Evolutionary conservation across 306 rosid genomes (phyloP).

Genomic region (Calophaca sinica): DNA sequence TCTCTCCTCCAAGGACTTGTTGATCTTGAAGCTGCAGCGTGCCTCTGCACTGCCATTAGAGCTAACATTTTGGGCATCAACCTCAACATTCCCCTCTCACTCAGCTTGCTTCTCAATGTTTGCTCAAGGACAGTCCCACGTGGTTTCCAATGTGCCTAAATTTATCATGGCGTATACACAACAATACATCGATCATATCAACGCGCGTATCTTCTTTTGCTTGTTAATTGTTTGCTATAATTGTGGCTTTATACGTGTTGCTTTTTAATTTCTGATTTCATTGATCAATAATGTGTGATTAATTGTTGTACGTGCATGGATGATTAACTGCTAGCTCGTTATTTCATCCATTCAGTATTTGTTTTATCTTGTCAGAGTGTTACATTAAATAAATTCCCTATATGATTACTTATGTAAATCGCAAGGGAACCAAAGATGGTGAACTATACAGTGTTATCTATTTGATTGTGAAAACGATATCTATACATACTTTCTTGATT

Average conservation of each 20-base stretch:
- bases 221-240: not conserved
- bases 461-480: not conserved
- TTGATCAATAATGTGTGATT: not conserved
- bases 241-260: not conserved
- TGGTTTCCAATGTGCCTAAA: slow-evolving; percentile 64
- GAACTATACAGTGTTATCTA: not conserved
- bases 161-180: not conserved
- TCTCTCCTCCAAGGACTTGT: slow-evolving; percentile 69
- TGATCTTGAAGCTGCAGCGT: slow-evolving; percentile 76
- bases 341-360: not conserved
- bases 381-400: not conserved
- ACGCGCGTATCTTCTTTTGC: no score
- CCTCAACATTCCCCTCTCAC: slow-evolving; percentile 74
- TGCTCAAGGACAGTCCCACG: slow-evolving; percentile 59
- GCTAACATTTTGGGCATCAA: slow-evolving; percentile 76
- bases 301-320: not conserved
- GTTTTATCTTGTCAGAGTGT: not conserved
- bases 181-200: no score
- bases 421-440: not conserved
- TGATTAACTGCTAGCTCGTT: not conserved
- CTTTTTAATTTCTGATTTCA: no score
- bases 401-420: not conserved
- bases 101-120: slow-evolving; percentile 77
- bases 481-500: no score
- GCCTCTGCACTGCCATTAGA: slow-evolving; percentile 85